Evolutionary conservation across 257 asterid species (phyloP), one percentile per base, ranked within the genome.

Genomic region (Lithospermum erythrorhizon): DNA sequence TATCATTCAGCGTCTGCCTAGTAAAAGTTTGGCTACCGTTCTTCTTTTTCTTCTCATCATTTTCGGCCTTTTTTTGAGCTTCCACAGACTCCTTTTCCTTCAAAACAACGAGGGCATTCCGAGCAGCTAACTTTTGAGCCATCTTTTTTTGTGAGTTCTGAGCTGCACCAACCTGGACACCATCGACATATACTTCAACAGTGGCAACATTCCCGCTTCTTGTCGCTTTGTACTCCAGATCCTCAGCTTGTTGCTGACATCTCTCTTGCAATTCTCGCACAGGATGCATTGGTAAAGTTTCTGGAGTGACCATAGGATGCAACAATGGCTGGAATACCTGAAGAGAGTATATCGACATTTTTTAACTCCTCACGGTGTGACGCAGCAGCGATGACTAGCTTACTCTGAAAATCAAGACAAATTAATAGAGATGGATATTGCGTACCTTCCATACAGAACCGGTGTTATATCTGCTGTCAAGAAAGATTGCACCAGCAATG

Each of bases 251-350:
- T 68, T 84, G 99, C 75, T 93, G 99, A 75, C 99, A 93, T 68
- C 95, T 79, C 72, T 93, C 99, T 79, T 93, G 99, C 68, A 93
- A 79, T 75, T 93, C 99, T 59, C 99, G 68, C 47, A 93, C 99
- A 0, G 96, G 98, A 73, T 93, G 97, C 96, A 93, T 93, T 17
- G 97, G 98, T 61, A 93, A 95, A n/a, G 98, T 93, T 70, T 89
- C 95, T 21, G 97, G 98, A 51, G 98, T 93, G 60, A 93, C 98
- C 95, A 93, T 86, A 53, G 98, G 98, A 70, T 89, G 65, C 87
- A 93, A 64, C 61, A 93, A 65, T 15, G 98, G 98, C 69, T 81
- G 95, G 57, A 93, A 89, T n/a, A 86, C 97, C 98, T 93, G 66
- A 45, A 22, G n/a, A 27, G 2, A 23, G 25, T 64, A 6, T 16